phyloP scores from a whole-genome alignment of 2,329 filamentous ascomycete species.

The Albophoma yamanashiensis region DNA sequence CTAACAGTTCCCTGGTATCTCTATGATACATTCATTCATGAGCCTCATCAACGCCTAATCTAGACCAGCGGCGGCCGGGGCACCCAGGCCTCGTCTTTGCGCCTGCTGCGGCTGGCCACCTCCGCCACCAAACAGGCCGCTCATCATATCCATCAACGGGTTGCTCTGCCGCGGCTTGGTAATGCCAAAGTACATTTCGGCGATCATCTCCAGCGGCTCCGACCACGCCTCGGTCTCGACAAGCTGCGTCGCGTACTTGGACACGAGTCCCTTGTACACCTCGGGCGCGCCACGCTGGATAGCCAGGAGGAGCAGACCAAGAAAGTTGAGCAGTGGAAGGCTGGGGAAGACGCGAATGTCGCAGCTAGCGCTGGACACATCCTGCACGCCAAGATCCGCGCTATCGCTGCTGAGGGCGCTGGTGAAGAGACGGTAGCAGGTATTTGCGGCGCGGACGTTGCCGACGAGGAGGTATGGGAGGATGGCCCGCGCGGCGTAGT shows the following conservation, averaged over 20 bases:
- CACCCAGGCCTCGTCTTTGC: slow-evolving; percentile 32
- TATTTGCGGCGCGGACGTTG: slow-evolving; percentile 82
- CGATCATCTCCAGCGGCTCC: slow-evolving; percentile 74
- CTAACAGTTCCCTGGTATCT: neutral
- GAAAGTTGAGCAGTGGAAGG: slow-evolving; percentile 89
- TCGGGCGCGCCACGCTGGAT: slow-evolving; percentile 71
- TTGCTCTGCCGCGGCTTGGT: slow-evolving; percentile 81
- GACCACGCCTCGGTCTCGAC: slow-evolving; percentile 71
- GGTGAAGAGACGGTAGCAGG: slow-evolving; percentile 59
- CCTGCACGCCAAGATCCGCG: slow-evolving; percentile 58
- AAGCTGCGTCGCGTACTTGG: slow-evolving; percentile 71
- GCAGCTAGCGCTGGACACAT: slow-evolving; percentile 62
- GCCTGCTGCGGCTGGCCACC: slow-evolving; percentile 32
- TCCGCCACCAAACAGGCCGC: slow-evolving; percentile 78
- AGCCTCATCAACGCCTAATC: slow-evolving; percentile 28
- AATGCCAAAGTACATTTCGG: slow-evolving; percentile 95
- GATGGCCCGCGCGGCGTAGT: slow-evolving; percentile 77
- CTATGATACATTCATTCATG: slow-evolving; percentile 3
- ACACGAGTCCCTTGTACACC: slow-evolving; percentile 69
- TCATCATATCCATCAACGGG: slow-evolving; percentile 97
- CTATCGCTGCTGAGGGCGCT: slow-evolving; percentile 27
- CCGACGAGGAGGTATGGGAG: slow-evolving; percentile 85
- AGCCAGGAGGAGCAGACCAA: slow-evolving; percentile 72
- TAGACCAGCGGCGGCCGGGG: slow-evolving; percentile 47
- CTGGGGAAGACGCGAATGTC: slow-evolving; percentile 80